Percentiles rank a stretch among this genome's conserved stretches.
phyloP scores from a whole-genome alignment of 2,329 filamentous ascomycete species.

The Botryotinia convoluta region DNA sequence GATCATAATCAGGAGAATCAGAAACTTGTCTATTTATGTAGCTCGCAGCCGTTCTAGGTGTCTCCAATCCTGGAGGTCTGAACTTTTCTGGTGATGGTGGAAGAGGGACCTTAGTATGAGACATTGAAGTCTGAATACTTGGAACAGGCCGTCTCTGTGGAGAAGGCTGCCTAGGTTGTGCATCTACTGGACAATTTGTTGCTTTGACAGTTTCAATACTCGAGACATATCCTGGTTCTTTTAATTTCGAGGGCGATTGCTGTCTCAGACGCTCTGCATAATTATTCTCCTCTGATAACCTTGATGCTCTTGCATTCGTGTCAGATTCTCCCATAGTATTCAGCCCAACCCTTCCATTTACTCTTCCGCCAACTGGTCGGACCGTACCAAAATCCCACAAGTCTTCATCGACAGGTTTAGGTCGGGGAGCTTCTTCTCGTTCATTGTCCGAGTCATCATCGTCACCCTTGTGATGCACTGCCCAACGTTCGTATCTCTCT shows the following conservation, averaged over 20 bases:
- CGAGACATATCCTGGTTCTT: constrained; percentile 39
- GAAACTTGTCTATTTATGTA: constrained; percentile 43
- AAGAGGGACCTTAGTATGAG: constrained; percentile 60
- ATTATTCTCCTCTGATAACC: constrained; percentile 50
- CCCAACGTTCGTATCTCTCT: constrained; percentile 84
- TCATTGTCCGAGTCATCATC: constrained; percentile 62
- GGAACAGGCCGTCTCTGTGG: constrained; percentile 58
- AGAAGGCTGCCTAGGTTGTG: constrained; percentile 55
- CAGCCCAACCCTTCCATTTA: constrained; percentile 58
- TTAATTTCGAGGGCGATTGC: constrained; percentile 52
- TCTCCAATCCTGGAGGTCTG: constrained; percentile 42
- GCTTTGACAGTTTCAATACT: constrained; percentile 54
- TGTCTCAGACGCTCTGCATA: constrained; percentile 53
- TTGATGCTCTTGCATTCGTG: constrained; percentile 68
- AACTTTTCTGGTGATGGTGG: constrained; percentile 57
- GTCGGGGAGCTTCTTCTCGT: constrained; percentile 44
- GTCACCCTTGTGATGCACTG: constrained; percentile 72
- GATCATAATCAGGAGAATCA: constrained; percentile 59
- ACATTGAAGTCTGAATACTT: constrained; percentile 37
- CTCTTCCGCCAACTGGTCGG: constrained; percentile 68
- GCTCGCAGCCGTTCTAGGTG: constrained; percentile 50
- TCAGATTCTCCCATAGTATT: constrained; percentile 77
- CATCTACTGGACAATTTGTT: constrained; percentile 42
- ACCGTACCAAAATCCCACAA: constrained; percentile 99
- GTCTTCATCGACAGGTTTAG: constrained; percentile 67